Percentiles rank a stretch among this genome's conserved stretches.
phyloP scores from a whole-genome alignment of 176 grass and related monocot species.

The Echinochloa phyllopogon region DNA sequence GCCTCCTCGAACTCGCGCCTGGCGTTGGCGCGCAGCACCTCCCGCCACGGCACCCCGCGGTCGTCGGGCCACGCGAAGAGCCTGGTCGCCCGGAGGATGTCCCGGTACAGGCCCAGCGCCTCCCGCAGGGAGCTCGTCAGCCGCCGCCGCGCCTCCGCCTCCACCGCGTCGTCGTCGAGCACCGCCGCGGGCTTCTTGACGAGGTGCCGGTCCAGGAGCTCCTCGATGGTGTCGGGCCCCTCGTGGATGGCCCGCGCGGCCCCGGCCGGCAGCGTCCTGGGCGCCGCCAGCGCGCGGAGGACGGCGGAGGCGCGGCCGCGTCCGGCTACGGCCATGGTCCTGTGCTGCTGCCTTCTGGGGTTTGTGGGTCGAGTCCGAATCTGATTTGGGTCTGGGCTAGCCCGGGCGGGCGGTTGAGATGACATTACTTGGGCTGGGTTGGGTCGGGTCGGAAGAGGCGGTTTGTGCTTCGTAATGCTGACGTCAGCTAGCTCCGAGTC shows the following conservation, averaged over 20 bases:
- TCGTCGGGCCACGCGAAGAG: conserved; percentile 86
- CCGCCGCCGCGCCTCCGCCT: conserved; percentile 50
- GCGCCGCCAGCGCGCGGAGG: conserved; percentile 7
- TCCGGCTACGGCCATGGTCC: conserved; percentile 31
- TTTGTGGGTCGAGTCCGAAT: background rate
- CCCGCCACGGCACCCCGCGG: conserved; percentile 78
- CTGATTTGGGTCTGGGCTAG: background rate
- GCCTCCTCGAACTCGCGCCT: conserved; percentile 78
- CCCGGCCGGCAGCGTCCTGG: background rate
- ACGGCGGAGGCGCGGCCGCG: conserved; percentile 13
- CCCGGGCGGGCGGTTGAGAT: background rate
- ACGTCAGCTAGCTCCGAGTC: background rate
- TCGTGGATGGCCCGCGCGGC: conserved; percentile 68
- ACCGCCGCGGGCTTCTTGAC: conserved; percentile 55
- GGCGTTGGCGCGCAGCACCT: conserved; percentile 73
- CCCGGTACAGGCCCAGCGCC: conserved; percentile 77
- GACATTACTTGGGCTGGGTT: background rate
- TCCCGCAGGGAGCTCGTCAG: conserved; percentile 74
- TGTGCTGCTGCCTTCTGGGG: background rate
- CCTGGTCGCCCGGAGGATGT: conserved; percentile 67
- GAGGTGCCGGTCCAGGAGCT: conserved; percentile 89
- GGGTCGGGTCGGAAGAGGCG: background rate
- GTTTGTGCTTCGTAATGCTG: background rate
- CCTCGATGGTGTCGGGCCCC: conserved; percentile 92
- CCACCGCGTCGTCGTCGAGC: conserved; percentile 53